Evolutionary conservation across 139 green algal genomes (phyloP), one percentile per base, ranked within the genome.

Genomic region (Trebouxia sp.): DNA sequence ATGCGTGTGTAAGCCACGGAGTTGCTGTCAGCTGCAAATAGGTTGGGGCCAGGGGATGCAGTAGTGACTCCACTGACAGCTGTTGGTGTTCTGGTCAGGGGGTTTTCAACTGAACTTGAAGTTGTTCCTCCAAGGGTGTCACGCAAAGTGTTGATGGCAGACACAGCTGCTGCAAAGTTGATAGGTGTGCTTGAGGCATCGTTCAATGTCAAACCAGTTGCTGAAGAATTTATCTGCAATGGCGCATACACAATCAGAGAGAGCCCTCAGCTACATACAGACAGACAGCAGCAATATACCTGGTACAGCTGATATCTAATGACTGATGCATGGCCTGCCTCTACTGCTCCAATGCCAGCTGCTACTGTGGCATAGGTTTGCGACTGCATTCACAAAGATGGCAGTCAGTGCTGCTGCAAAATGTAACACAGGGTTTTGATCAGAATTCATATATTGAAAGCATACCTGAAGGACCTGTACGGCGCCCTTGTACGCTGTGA

Each of bases 401-500:
- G n/a, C n/a, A n/a, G n/a, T n/a, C n/a, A n/a, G n/a, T n/a, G n/a
- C n/a, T n/a, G n/a, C n/a, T n/a, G n/a, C n/a, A n/a, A n/a, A n/a
- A n/a, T n/a, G n/a, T n/a, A n/a, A n/a, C n/a, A n/a, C n/a, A n/a
- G n/a, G n/a, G n/a, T n/a, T n/a, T n/a, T n/a, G n/a, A n/a, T n/a
- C n/a, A n/a, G n/a, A n/a, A n/a, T n/a, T n/a, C n/a, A n/a, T n/a
- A n/a, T n/a, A n/a, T n/a, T n/a, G n/a, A n/a, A 17, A 6, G 20
- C 47, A 26, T 17, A 53, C 47, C 47, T 53, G 47, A 53, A 53
- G 30, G 9, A 69, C 58, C 58, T 69, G 8, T 3, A 69, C 58
- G 11, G 58, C 58, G 3, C 58, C 58, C 58, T 69, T 69, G 58
- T 69, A 69, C 6, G 58, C 58, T 41, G 58, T 69, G 58, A 69